These are phyloP conservation scores for Raffaelea ambrosiae DNA, from an alignment of 2,329 filamentous ascomycete species.

Conservation along the genomic window DNA sequence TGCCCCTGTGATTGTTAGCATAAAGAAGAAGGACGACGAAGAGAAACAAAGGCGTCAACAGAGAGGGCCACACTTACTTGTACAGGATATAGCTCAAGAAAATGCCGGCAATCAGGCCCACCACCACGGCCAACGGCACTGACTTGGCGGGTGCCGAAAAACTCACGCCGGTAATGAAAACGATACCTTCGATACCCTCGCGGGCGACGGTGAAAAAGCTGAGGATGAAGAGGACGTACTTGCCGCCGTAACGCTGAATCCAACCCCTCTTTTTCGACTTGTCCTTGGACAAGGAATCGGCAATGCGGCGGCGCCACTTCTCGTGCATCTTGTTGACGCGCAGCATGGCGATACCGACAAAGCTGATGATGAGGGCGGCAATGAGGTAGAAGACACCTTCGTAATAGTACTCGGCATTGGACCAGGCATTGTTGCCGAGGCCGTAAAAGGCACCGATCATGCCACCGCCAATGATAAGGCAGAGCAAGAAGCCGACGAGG, in stretches of 20 bases:
- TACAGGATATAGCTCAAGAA: neutral
- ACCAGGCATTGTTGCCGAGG: constrained; percentile 59
- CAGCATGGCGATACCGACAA: constrained; percentile 72
- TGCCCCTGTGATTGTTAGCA: constrained; percentile 50
- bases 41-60: no score
- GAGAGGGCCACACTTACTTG: neutral
- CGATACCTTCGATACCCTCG: constrained; percentile 77
- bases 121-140: neutral
- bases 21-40: constrained; percentile 39
- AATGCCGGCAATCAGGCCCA: neutral
- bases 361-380: constrained; percentile 69
- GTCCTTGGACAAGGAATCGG: constrained; percentile 43
- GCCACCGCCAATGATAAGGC: constrained; percentile 51
- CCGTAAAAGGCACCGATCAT: constrained; percentile 64
- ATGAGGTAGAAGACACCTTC: constrained; percentile 71
- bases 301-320: constrained; percentile 81
- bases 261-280: constrained; percentile 18
- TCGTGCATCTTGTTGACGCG: constrained; percentile 75
- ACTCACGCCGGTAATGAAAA: constrained; percentile 79
- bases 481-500: constrained; percentile 48
- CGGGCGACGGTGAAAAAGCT: constrained; percentile 83
- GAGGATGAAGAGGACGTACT: constrained; percentile 78
- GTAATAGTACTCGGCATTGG: constrained; percentile 64
- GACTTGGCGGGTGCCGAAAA: neutral
- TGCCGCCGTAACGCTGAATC: constrained; percentile 50